These are phyloP conservation scores for Rhypophila decipiens DNA, from an alignment of 495 filamentous ascomycete genomes.

Conservation along the genomic window DNA sequence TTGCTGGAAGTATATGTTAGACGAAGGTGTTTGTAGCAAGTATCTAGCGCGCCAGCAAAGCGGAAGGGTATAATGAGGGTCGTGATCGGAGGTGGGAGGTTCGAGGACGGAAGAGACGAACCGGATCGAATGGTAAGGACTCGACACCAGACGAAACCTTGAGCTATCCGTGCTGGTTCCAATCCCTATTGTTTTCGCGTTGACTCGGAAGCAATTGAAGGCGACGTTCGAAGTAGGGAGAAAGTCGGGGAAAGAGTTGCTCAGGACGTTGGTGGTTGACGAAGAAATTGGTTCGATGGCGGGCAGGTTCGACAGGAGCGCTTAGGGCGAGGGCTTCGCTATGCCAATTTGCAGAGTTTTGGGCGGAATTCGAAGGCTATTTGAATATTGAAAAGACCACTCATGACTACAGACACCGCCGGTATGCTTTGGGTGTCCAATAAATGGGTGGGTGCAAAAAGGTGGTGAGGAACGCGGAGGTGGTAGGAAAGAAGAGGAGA, in stretches of 20 bases:
- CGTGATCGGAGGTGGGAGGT: no score
- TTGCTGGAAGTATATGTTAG: no score
- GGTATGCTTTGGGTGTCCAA: slow-evolving; percentile 1
- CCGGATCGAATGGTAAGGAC: no score
- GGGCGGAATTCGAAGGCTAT: slow-evolving; percentile 14
- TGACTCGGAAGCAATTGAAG: no score
- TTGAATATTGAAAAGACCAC: slow-evolving; percentile 3
- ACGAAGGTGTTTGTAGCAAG: no score
- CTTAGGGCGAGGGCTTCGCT: slow-evolving; percentile 7
- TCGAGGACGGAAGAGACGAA: no score
- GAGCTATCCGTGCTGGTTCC: no score
- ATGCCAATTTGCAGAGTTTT: slow-evolving; percentile 11
- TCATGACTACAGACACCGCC: slow-evolving; percentile 17
- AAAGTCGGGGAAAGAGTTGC: background rate
- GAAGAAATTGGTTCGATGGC: background rate
- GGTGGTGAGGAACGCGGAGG: slow-evolving; percentile 14
- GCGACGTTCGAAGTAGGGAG: no score
- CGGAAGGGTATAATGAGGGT: no score
- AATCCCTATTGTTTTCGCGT: no score
- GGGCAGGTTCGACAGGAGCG: background rate
- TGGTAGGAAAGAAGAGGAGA: background rate
- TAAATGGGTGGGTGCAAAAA: slow-evolving; percentile 8
- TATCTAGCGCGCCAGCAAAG: no score
- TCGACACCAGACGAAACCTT: no score
- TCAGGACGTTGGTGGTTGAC: background rate